A percentile compares a stretch with the other conserved stretches of the same genome.
phyloP scores from a whole-genome alignment of 805 yeast genomes.

The Lipomyces mesembrius region DNA sequence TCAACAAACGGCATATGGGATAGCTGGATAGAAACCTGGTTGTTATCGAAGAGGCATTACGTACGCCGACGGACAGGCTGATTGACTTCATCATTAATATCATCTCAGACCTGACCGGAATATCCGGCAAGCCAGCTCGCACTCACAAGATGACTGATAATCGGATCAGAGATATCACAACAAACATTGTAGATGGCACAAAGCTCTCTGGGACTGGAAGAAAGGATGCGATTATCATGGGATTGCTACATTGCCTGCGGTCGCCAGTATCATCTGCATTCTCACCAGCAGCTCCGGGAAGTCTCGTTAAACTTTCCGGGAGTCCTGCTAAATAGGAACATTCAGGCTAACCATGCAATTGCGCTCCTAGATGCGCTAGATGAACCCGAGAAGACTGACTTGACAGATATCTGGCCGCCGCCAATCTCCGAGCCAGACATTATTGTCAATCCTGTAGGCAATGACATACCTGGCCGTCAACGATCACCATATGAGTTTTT shows the following conservation, averaged over 20 bases:
- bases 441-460: too few relatives aligned
- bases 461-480: conserved; percentile 2
- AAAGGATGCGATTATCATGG: conserved; percentile 18
- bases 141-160: background rate
- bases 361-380: conserved; percentile 17
- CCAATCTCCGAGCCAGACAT: background rate
- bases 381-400: conserved; percentile 13
- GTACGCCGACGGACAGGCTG: conserved; percentile 30
- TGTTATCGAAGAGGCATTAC: conserved; percentile 26
- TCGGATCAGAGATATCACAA: conserved; percentile 13
- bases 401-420: conserved; percentile 27
- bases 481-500: background rate
- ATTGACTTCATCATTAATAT: conserved; percentile 12
- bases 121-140: background rate
- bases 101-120: conserved; percentile 9
- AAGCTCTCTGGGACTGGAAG: conserved; percentile 13
- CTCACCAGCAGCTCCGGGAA: conserved; percentile 12
- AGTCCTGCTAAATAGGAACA: conserved; percentile 13
- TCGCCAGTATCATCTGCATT: conserved; percentile 14
- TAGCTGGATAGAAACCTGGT: conserved; percentile 27
- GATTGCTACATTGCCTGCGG: conserved; percentile 10
- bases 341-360: conserved; percentile 9
- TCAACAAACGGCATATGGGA: background rate
- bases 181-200: conserved; percentile 23
- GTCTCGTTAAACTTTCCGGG: conserved; percentile 15